Evolutionary conservation across 2,329 filamentous ascomycete species (phyloP).

Genomic region (Didymella exigua): DNA sequence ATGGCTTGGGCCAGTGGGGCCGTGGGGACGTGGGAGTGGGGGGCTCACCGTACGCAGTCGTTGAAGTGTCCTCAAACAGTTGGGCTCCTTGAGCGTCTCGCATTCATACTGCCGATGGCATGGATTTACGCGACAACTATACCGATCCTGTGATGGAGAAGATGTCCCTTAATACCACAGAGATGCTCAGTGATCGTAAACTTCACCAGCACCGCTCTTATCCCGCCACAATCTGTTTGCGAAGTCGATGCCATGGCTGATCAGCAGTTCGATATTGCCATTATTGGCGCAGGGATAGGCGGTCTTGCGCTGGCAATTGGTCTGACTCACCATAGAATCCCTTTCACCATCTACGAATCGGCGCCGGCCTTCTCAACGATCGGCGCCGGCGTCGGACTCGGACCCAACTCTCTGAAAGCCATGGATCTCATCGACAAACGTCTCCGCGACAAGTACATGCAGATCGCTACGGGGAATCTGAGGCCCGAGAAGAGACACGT

Average conservation of each 20-base stretch:
- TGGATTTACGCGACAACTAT: background rate
- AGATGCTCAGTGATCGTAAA: background rate
- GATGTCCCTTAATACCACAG: background rate
- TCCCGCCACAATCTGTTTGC: background rate
- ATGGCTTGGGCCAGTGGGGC: background rate
- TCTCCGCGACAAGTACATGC: conserved; percentile 48
- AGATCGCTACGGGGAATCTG: conserved; percentile 49
- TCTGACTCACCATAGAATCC: conserved; percentile 23
- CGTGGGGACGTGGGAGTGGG: conserved; percentile 1
- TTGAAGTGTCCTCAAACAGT: background rate
- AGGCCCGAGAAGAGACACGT: conserved; percentile 46
- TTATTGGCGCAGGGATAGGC: conserved; percentile 30
- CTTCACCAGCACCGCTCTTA: background rate
- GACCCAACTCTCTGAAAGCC: conserved; percentile 50
- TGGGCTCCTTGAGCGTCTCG: background rate
- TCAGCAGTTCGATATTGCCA: conserved; percentile 7
- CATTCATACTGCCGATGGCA: conserved; percentile 1
- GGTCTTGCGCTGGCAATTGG: conserved; percentile 32
- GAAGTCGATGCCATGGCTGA: background rate
- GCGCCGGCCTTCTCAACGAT: conserved; percentile 25
- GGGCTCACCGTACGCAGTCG: background rate
- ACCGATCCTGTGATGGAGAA: background rate
- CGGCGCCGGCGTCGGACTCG: conserved; percentile 40
- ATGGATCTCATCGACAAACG: conserved; percentile 51
- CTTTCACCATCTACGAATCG: conserved; percentile 34